phyloP scores from a whole-genome alignment of 169 alveolate genomes.

The Plasmodium blacklocki region DNA sequence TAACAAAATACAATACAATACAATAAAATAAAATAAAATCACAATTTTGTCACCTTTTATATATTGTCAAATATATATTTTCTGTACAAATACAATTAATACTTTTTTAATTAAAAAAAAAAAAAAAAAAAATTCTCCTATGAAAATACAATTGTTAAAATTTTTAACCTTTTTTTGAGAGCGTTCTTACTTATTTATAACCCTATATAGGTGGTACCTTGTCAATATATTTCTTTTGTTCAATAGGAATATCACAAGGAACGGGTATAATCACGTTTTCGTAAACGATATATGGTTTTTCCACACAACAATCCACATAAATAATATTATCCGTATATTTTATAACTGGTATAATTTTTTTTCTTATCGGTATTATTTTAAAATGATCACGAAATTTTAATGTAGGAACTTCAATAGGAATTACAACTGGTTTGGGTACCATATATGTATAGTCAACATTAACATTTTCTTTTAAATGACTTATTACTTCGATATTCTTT shows the following conservation, averaged over 20 bases:
- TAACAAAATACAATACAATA: too few relatives aligned
- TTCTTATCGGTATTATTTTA: slow-evolving; percentile 81
- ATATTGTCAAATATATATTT: too few relatives aligned
- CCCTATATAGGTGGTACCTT: slow-evolving; percentile 41
- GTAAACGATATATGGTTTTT: slow-evolving; percentile 80
- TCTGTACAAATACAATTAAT: too few relatives aligned
- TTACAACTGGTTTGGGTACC: slow-evolving; percentile 83
- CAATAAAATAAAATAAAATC: too few relatives aligned
- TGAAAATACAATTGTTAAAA: too few relatives aligned
- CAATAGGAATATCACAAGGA: slow-evolving; percentile 80
- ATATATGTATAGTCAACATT: slow-evolving; percentile 77
- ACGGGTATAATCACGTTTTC: slow-evolving; percentile 79
- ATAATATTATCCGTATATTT: slow-evolving; percentile 81
- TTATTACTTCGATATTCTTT: slow-evolving; percentile 63
- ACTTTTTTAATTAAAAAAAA: too few relatives aligned
- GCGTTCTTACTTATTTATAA: background rate
- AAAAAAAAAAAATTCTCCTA: too few relatives aligned
- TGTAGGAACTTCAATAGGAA: slow-evolving; percentile 83
- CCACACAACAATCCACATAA: slow-evolving; percentile 82
- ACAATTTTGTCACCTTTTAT: too few relatives aligned
- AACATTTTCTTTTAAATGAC: slow-evolving; percentile 44
- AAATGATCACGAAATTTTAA: slow-evolving; percentile 81
- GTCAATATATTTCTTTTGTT: slow-evolving; percentile 39
- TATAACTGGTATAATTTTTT: slow-evolving; percentile 80
- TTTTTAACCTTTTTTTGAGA: background rate